Conservation (phyloP, 176 grass and related monocot genomes). For the Poa pratensis region DNA sequence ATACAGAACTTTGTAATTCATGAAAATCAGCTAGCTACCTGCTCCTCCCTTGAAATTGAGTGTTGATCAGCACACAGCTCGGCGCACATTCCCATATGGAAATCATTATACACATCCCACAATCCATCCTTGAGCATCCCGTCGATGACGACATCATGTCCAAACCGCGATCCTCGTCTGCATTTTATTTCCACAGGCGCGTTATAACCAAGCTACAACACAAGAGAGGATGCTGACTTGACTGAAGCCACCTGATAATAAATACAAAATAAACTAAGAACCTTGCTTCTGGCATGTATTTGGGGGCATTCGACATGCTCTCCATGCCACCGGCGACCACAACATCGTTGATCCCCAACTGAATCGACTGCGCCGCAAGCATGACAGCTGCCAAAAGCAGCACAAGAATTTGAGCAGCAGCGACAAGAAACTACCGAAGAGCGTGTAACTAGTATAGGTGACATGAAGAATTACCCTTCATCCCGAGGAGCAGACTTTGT, state of each 20-base stretch:
- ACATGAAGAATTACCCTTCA: conserved; percentile 62
- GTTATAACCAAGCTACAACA: background rate
- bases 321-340: conserved; percentile 96
- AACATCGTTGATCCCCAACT: conserved; percentile 82
- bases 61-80: conserved; percentile 78
- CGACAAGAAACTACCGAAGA: background rate
- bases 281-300: conserved; percentile 84
- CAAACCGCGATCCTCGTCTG: conserved; percentile 87
- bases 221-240: background rate
- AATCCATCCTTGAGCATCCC: conserved; percentile 94
- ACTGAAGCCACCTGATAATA: background rate
- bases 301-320: conserved; percentile 95
- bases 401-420: background rate
- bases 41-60: conserved; percentile 72
- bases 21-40: conserved; percentile 47
- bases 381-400: conserved; percentile 62
- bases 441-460: too few species aligned
- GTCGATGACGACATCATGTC: conserved; percentile 78
- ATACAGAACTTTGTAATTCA: background rate
- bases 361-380: conserved; percentile 85
- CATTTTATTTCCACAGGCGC: background rate
- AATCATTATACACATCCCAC: conserved; percentile 95
- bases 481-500: conserved; percentile 98
- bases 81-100: conserved; percentile 90
- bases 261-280: background rate